Conservation (phyloP, 306 rosid genomes). For the Casuarina cunninghamiana region DNA sequence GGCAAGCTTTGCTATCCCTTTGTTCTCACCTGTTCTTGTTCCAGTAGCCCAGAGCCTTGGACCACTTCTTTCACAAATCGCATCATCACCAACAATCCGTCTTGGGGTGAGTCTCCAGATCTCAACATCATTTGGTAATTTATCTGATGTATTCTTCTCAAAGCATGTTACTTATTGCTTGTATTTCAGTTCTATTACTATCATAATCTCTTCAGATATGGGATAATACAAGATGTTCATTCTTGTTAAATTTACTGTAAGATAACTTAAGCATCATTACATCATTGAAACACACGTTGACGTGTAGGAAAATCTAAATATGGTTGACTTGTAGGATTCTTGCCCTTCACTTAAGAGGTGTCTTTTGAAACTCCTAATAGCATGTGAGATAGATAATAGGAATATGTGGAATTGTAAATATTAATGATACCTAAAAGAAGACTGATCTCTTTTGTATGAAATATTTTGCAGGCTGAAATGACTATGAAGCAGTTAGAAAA, state of each 20-base stretch:
- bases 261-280: background rate
- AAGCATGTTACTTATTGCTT: background rate
- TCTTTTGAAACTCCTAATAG: slow-evolving; percentile 8
- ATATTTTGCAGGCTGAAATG: slow-evolving; percentile 84
- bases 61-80: slow-evolving; percentile 88
- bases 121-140: slow-evolving; percentile 11
- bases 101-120: slow-evolving; percentile 72
- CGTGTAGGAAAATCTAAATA: background rate
- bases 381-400: background rate
- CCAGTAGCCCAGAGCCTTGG: slow-evolving; percentile 95
- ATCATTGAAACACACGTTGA: background rate
- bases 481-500: slow-evolving; percentile 77
- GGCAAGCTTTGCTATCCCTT: slow-evolving; percentile 88
- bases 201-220: background rate
- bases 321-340: background rate
- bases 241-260: background rate
- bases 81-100: slow-evolving; percentile 86
- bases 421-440: slow-evolving; percentile 26
- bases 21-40: slow-evolving; percentile 90
- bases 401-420: slow-evolving; percentile 11
- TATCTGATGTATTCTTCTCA: background rate
- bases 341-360: background rate
- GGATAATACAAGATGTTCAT: background rate
- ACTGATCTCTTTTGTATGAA: slow-evolving; percentile 29
- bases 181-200: background rate